A percentile compares a stretch with the other conserved stretches of the same genome.
Conservation (phyloP, 2,329 filamentous ascomycete genomes). For the Aspergillus tubingensis region DNA sequence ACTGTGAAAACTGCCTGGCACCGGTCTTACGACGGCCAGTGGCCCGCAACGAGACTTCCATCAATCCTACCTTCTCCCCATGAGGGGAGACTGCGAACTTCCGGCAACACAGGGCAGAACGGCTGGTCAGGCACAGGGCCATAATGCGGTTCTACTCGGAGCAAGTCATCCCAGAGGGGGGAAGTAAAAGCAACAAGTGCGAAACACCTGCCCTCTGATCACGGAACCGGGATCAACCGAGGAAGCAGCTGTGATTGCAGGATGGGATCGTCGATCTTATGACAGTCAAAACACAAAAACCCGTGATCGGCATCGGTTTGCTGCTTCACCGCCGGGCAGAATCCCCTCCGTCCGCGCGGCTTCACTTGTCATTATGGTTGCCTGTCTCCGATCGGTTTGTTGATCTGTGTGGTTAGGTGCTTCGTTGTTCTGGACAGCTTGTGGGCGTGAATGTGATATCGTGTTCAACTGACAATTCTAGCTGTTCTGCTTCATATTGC, state of each 20-base stretch:
- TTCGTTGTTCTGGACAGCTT: not conserved
- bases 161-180: slow-evolving; percentile 21
- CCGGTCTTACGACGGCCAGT: slow-evolving; percentile 32
- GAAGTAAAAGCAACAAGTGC: not conserved
- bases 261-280: slow-evolving; percentile 9
- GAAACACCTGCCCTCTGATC: not conserved
- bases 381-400: not conserved
- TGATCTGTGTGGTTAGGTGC: not conserved
- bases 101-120: slow-evolving; percentile 27
- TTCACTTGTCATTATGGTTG: not conserved
- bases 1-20: slow-evolving; percentile 42
- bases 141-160: slow-evolving; percentile 36
- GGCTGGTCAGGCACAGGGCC: slow-evolving; percentile 36
- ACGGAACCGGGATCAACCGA: not conserved
- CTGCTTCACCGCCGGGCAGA: slow-evolving; percentile 26
- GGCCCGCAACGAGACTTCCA: slow-evolving; percentile 38
- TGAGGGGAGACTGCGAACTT: slow-evolving; percentile 23
- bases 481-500: not conserved
- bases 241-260: not conserved
- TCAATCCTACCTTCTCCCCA: slow-evolving; percentile 27
- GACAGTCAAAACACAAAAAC: not conserved
- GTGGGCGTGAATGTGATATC: not conserved
- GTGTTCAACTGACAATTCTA: not conserved
- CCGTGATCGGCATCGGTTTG: not conserved
- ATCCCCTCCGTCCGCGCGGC: slow-evolving; percentile 5